A percentile compares a stretch with the other conserved stretches of the same genome.
phyloP scores from a whole-genome alignment of 2,329 filamentous ascomycete species.

The Paracamarosporium sp. region DNA sequence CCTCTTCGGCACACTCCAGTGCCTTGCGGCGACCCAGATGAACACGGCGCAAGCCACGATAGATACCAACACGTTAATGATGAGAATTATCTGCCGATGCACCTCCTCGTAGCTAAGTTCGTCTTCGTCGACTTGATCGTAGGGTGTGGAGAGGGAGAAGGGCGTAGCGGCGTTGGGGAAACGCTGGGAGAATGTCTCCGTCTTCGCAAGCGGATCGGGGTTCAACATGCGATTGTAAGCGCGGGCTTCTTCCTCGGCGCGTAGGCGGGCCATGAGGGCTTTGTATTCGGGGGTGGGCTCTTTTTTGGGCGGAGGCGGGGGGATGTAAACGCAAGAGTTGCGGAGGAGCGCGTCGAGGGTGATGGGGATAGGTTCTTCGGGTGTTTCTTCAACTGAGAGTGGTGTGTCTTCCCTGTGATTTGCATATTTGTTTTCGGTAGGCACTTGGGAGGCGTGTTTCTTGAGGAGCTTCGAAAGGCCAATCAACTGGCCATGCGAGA shows the following conservation, averaged over 20 bases:
- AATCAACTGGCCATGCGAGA: conserved; percentile 74
- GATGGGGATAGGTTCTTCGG: background rate
- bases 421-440: background rate
- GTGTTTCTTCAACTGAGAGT: background rate
- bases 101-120: conserved; percentile 75
- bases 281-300: conserved; percentile 79
- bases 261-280: conserved; percentile 84
- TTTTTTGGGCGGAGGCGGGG: conserved; percentile 78
- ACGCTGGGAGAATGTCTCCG: conserved; percentile 66
- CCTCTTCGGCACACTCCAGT: conserved; percentile 75
- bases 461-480: conserved; percentile 64
- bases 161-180: conserved; percentile 62
- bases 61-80: conserved; percentile 88
- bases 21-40: conserved; percentile 78
- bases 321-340: conserved; percentile 74
- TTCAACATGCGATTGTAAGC: conserved; percentile 83
- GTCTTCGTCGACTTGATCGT: conserved; percentile 60
- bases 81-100: conserved; percentile 80
- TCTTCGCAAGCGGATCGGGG: conserved; percentile 51
- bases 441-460: conserved; percentile 19
- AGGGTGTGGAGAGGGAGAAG: conserved; percentile 48
- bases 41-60: conserved; percentile 80
- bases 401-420: conserved; percentile 3
- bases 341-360: conserved; percentile 74
- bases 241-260: conserved; percentile 80